phyloP scores from a whole-genome alignment of 495 filamentous ascomycete genomes.

The Tuber aestivum region DNA sequence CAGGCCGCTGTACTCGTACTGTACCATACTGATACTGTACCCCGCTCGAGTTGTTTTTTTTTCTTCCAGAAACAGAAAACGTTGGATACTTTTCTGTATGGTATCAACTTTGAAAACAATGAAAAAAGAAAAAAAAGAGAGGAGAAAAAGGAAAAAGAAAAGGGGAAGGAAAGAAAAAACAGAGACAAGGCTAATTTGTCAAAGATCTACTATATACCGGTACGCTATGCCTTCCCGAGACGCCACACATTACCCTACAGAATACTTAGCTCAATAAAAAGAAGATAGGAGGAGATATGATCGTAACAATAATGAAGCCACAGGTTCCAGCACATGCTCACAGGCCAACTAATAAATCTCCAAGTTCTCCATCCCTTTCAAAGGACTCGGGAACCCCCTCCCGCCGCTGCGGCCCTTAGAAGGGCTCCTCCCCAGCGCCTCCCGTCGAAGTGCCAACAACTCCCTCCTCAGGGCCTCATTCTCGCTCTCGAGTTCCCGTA shows the following conservation, averaged over 20 bases:
- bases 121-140: too few relatives aligned
- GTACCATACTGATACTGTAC: not conserved
- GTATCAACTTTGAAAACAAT: not conserved
- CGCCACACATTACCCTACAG: not conserved
- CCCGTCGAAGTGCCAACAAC: conserved; percentile 49
- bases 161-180: not conserved
- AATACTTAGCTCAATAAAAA: not conserved
- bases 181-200: not conserved
- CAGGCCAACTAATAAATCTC: conserved; percentile 7
- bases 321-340: not conserved
- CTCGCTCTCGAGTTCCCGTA: conserved; percentile 57
- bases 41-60: not conserved
- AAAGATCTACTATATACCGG: not conserved
- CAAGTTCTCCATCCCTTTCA: conserved; percentile 28
- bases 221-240: conserved; percentile 1
- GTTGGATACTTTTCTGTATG: too few relatives aligned
- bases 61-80: too few relatives aligned
- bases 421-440: conserved; percentile 48
- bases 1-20: too few relatives aligned
- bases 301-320: not conserved
- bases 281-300: not conserved
- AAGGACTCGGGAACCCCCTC: conserved; percentile 11
- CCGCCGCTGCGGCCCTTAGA: conserved; percentile 17
- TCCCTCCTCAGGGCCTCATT: conserved; percentile 56
- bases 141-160: too few relatives aligned